Evolutionary conservation across 2,329 filamentous ascomycete genomes (phyloP), one percentile per base, ranked within the genome.

Genomic region (Mariannaea elegans): DNA sequence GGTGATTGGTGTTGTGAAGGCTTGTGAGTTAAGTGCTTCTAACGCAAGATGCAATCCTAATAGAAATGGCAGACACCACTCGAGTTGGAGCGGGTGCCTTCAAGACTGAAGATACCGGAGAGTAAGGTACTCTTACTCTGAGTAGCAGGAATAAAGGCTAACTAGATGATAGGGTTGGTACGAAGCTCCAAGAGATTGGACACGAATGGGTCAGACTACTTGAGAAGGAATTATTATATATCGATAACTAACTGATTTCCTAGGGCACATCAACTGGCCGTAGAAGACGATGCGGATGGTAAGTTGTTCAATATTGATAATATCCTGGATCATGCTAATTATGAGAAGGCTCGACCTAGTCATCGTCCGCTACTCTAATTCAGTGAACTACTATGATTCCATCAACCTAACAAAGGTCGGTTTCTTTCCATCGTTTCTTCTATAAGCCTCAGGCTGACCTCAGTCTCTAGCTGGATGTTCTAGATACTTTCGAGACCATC

Each of bases 41-140:
- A 48, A 34, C n/a, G 32, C 21, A 19, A n/a, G 29, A 24, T 38
- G 18, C 18, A 29, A 21, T 53, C 12, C 27, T 44, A 12, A 42
- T 18, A n/a, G 7, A 3, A 14, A 23, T 32, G 24, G 16, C 29
- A 39, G 84, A 88, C 73, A 88, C 87, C 24, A 90, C 87, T 23
- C 79, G 83, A 59, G 84, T 87, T n/a, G 82, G 81, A 51, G 81
- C 79, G 38, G 87, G 87, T 9, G 84, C 84, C 8, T 90, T 90
- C 76, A 86, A 87, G 14, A 88, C 86, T 1, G 87, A 90, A 72
- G 83, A 77, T 29, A 50, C 72, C 3, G 74, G 72, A 36, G 76
- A 78, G 56, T 71, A 44, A 19, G 31, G 14, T 27, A 27, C 13
- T 39, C 32, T 38, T 34, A 36, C 16, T 9, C 31, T 36, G n/a